A percentile compares a stretch with the other conserved stretches of the same genome.
phyloP scores from a whole-genome alignment of 2,329 filamentous ascomycete species.

The Nemania bipapillata region DNA sequence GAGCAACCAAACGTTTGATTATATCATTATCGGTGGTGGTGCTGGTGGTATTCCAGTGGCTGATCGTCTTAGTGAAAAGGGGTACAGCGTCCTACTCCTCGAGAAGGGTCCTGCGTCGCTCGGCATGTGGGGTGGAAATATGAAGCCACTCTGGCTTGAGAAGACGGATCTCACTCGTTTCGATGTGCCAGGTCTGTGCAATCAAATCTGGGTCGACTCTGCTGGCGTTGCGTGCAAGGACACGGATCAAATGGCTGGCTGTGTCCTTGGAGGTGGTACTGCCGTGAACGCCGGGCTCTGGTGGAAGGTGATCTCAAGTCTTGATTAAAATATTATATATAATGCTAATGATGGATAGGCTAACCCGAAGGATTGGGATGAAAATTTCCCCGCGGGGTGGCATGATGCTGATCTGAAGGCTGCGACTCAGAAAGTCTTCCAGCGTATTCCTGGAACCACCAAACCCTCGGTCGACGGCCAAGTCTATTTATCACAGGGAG shows the following conservation, averaged over 20 bases:
- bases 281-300: slow-evolving; percentile 76
- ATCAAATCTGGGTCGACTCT: slow-evolving; percentile 74
- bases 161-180: slow-evolving; percentile 74
- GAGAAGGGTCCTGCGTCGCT: slow-evolving; percentile 71
- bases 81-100: slow-evolving; percentile 72
- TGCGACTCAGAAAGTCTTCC: slow-evolving; percentile 70
- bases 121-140: slow-evolving; percentile 70
- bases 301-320: slow-evolving; percentile 62
- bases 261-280: slow-evolving; percentile 74
- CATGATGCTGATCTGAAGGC: slow-evolving; percentile 69
- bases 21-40: slow-evolving; percentile 70
- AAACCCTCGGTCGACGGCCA: slow-evolving; percentile 72
- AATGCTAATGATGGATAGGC: slow-evolving; percentile 55
- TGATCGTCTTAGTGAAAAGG: slow-evolving; percentile 71
- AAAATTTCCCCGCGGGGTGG: slow-evolving; percentile 78
- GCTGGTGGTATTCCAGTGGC: slow-evolving; percentile 70
- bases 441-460: slow-evolving; percentile 74
- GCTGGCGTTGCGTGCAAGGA: slow-evolving; percentile 74
- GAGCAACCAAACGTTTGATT: slow-evolving; percentile 62
- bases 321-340: not conserved
- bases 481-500: slow-evolving; percentile 73
- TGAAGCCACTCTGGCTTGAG: slow-evolving; percentile 65
- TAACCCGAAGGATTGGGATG: slow-evolving; percentile 74
- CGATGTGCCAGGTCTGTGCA: slow-evolving; percentile 77
- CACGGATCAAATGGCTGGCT: slow-evolving; percentile 78